phyloP scores from a whole-genome alignment of 352 stramenopile genomes.

The Phytophthora megakarya region DNA sequence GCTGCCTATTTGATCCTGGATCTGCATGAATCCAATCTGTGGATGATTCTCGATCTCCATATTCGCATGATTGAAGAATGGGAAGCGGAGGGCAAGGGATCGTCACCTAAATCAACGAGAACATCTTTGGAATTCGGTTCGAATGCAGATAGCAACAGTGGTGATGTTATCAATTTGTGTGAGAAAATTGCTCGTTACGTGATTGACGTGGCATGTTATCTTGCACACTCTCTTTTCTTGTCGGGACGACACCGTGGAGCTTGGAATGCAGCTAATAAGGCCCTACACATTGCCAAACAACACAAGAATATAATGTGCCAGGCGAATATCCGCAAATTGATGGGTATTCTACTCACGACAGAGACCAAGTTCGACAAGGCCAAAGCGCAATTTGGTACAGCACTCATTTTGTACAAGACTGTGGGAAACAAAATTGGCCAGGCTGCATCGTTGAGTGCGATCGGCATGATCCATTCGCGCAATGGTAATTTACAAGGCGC shows the following conservation, averaged over 20 bases:
- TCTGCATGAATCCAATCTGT: conserved; percentile 80
- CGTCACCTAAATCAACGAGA: conserved; percentile 8
- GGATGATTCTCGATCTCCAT: conserved; percentile 81
- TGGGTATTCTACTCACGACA: conserved; percentile 77
- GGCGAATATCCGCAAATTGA: conserved; percentile 78
- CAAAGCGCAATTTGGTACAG: conserved; percentile 78
- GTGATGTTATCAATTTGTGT: conserved; percentile 27
- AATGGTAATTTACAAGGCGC: conserved; percentile 78
- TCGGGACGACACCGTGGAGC: conserved; percentile 73
- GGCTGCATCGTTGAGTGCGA: conserved; percentile 71
- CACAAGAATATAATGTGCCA: conserved; percentile 71
- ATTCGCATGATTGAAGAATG: conserved; percentile 75
- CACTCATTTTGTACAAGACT: conserved; percentile 78
- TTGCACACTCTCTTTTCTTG: conserved; percentile 76
- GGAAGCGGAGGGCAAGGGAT: conserved; percentile 30
- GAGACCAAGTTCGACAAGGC: conserved; percentile 86
- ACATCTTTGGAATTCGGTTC: background rate
- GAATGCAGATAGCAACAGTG: conserved; percentile 5
- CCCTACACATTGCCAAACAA: conserved; percentile 75
- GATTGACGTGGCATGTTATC: conserved; percentile 72
- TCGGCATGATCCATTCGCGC: conserved; percentile 82
- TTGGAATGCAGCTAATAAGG: conserved; percentile 75
- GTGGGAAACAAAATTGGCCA: conserved; percentile 79
- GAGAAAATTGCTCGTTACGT: conserved; percentile 64
- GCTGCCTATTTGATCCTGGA: conserved; percentile 83